Percentiles rank a stretch among this genome's conserved stretches.
Conservation (phyloP, 2,329 filamentous ascomycete genomes). For the Thielaviopsis musarum region DNA sequence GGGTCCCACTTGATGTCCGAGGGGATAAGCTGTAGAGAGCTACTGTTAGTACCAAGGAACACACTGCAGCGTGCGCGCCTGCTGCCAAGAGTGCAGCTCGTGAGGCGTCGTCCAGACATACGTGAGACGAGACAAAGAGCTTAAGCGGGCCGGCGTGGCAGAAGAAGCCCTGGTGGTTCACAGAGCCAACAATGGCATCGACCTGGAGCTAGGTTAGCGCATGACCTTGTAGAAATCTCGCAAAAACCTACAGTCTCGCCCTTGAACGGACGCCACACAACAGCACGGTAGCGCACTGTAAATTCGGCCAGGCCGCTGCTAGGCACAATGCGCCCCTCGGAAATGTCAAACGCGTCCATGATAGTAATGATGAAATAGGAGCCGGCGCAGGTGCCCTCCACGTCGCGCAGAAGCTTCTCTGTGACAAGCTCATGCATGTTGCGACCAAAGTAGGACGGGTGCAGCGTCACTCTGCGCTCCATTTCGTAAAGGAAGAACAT, state of each 20-base stretch:
- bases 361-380: constrained; percentile 97
- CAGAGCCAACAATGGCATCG: constrained; percentile 81
- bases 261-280: constrained; percentile 95
- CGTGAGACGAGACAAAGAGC: constrained; percentile 68
- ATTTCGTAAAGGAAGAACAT: constrained; percentile 99
- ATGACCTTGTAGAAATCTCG: no score
- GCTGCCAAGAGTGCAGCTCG: no score
- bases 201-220: constrained; percentile 36
- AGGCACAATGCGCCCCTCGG: constrained; percentile 79
- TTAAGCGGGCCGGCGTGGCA: constrained; percentile 63
- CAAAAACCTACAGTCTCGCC: constrained; percentile 68
- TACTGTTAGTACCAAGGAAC: constrained; percentile 15
- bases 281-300: constrained; percentile 83
- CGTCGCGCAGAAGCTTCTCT: constrained; percentile 75
- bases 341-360: constrained; percentile 91
- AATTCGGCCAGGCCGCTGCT: constrained; percentile 88
- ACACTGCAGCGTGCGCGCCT: no score
- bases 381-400: constrained; percentile 88
- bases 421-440: constrained; percentile 87
- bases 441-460: constrained; percentile 91
- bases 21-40: constrained; percentile 57
- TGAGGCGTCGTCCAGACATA: constrained; percentile 28
- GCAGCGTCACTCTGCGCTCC: constrained; percentile 83
- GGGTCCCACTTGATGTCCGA: constrained; percentile 85
- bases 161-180: constrained; percentile 87